phyloP scores from a whole-genome alignment of 352 stramenopile genomes.

The Aphanomyces stellatus region DNA sequence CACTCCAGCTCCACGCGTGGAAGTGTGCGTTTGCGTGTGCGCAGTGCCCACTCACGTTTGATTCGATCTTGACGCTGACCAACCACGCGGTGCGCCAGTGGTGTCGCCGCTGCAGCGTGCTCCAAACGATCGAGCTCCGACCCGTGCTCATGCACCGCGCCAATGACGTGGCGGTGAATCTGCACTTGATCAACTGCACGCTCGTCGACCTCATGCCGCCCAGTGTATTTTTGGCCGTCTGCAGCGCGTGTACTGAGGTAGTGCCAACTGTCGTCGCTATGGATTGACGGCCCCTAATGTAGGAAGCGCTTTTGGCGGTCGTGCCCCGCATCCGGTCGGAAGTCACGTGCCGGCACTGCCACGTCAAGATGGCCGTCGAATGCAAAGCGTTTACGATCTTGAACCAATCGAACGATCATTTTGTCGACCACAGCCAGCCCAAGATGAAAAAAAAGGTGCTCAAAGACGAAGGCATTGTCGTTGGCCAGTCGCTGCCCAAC shows the following conservation, averaged over 20 bases:
- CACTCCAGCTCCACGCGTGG: conserved; percentile 52
- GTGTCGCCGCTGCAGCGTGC: conserved; percentile 68
- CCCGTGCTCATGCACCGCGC: conserved; percentile 60
- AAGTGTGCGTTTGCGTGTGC: conserved; percentile 57
- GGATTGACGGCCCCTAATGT: too few relatives aligned
- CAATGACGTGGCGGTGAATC: conserved; percentile 53
- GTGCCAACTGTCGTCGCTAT: too few relatives aligned
- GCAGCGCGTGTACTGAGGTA: conserved; percentile 36
- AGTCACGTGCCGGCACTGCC: conserved; percentile 59
- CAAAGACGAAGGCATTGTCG: conserved; percentile 42
- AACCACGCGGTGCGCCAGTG: conserved; percentile 47
- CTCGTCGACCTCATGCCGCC: conserved; percentile 55
- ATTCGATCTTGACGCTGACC: conserved; percentile 42
- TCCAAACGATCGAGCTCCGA: conserved; percentile 54
- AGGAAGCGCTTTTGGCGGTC: conserved; percentile 54
- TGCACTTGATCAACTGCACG: conserved; percentile 64
- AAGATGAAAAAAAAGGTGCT: conserved; percentile 32
- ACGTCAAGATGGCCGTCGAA: conserved; percentile 66
- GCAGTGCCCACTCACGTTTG: conserved; percentile 70
- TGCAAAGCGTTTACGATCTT: background rate
- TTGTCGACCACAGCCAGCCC: conserved; percentile 23
- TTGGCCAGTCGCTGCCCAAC: conserved; percentile 58
- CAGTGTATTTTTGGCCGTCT: conserved; percentile 61
- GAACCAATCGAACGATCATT: conserved; percentile 3
- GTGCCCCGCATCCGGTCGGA: conserved; percentile 46